Percentiles rank a stretch among this genome's conserved stretches.
Evolutionary conservation across 805 yeast species (phyloP).

Genomic region (Alloascoidea africana): DNA sequence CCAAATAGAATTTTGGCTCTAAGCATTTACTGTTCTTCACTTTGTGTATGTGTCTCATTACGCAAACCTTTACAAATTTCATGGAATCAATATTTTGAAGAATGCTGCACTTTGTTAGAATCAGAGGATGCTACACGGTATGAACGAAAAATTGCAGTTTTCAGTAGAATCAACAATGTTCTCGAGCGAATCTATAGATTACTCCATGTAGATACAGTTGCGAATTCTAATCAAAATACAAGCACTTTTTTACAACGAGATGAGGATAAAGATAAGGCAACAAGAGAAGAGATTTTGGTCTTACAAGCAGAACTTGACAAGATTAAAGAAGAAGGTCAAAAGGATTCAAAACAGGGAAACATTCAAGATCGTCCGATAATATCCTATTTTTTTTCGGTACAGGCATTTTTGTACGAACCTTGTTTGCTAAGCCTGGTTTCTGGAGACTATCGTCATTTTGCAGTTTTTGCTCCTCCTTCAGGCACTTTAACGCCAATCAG

Average conservation of each 20-base stretch:
- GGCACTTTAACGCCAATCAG: neutral
- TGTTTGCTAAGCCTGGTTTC: neutral
- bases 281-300: too few relatives aligned
- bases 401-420: slow-evolving; percentile 1
- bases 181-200: slow-evolving; percentile 1
- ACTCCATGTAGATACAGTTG: neutral
- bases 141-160: neutral
- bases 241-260: neutral
- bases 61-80: neutral
- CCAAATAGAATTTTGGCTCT: neutral
- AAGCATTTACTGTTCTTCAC: neutral
- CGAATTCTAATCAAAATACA: neutral
- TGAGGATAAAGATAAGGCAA: neutral
- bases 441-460: neutral
- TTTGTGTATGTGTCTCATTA: neutral
- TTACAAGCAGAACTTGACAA: neutral
- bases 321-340: neutral
- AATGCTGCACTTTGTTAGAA: neutral
- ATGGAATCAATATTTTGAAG: neutral
- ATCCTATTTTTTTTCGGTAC: neutral
- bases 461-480: neutral
- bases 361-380: neutral
- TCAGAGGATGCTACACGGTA: neutral
- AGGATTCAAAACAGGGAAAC: neutral
- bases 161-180: neutral